These are phyloP conservation scores for Botryosphaeria dothidea DNA, from an alignment of 2,329 filamentous ascomycete species.

Conservation along the genomic window DNA sequence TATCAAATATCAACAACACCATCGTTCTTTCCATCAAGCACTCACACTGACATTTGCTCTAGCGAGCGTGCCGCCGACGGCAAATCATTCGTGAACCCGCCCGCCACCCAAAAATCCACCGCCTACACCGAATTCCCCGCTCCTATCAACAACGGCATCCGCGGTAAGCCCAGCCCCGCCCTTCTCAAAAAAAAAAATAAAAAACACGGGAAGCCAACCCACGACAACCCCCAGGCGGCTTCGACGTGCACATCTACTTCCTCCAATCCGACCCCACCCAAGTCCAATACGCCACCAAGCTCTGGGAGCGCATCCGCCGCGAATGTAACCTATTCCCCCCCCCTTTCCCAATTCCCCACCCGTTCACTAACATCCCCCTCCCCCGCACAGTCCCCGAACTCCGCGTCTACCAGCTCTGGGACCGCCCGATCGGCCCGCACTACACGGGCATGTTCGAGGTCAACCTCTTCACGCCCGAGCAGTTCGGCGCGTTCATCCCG, in stretches of 20 bases:
- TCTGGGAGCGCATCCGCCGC: slow-evolving; percentile 76
- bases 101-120: slow-evolving; percentile 60
- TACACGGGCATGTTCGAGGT: slow-evolving; percentile 90
- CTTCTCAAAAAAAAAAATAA: too few species aligned
- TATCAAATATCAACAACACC: too few species aligned
- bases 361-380: not conserved
- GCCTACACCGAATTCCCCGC: slow-evolving; percentile 70
- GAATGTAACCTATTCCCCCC: slow-evolving; percentile 65
- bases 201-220: too few species aligned
- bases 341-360: not conserved
- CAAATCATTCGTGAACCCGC: slow-evolving; percentile 73
- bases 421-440: slow-evolving; percentile 78
- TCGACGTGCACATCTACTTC: slow-evolving; percentile 88
- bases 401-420: slow-evolving; percentile 77
- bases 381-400: slow-evolving; percentile 71
- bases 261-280: slow-evolving; percentile 64
- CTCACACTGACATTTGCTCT: not conserved
- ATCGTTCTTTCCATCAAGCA: too few species aligned
- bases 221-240: slow-evolving; percentile 53
- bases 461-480: slow-evolving; percentile 79
- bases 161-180: slow-evolving; percentile 42
- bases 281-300: slow-evolving; percentile 64
- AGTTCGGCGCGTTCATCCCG: slow-evolving; percentile 85
- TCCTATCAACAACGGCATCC: slow-evolving; percentile 65
- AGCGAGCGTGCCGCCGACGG: slow-evolving; percentile 68